Evolutionary conservation across 495 filamentous ascomycete genomes (phyloP), one percentile per base, ranked within the genome.

Genomic region (Talaromyces ruber): DNA sequence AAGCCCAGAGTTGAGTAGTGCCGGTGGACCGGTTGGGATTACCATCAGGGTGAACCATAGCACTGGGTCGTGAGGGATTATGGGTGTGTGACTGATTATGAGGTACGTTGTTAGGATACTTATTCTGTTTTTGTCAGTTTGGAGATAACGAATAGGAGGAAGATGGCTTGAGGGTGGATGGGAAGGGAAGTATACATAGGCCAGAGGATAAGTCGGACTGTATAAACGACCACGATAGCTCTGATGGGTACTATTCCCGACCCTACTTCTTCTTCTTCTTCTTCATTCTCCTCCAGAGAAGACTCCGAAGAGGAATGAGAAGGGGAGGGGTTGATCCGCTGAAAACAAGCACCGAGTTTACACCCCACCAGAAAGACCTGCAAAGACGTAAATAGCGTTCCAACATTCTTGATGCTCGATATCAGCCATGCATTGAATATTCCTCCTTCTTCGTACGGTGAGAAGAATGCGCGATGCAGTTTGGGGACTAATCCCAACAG

Each of bases 21-120:
- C 86, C 2, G 85, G 83, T 9, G 88, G 88, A 0, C 90, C 89
- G 2, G 80, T 79, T 0, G 90, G 88, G 84, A 92, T 91, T 24
- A 91, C 67, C 87, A 91, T 91, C 79, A 92, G 80, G 8, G 75
- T 73, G 67, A 91, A 92, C 86, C 86, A 92, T 21, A 92, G 68
- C 45, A 93, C 84, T 0, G 90, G 88, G 68, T 93, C 89, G 4
- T 75, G 61, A 7, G 76, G 71, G 2, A 92, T 70, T 7, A 86
- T 18, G 18, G 66, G 62, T 0, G 87, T 91, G 58, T 78, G 79
- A 16, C 73, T 76, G 8, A 84, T 88, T n/a, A 93, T 65, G 0
- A 74, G 61, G 64, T 84, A 92, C 18, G 92, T 80, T 7, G 83
- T 21, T 0, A 77, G 69, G 60, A 93, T 88, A 16, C 81, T 82